These are phyloP conservation scores for Ambrosia hybrid DNA, from an alignment of 140 eudicot species.

Conservation along the genomic window DNA sequence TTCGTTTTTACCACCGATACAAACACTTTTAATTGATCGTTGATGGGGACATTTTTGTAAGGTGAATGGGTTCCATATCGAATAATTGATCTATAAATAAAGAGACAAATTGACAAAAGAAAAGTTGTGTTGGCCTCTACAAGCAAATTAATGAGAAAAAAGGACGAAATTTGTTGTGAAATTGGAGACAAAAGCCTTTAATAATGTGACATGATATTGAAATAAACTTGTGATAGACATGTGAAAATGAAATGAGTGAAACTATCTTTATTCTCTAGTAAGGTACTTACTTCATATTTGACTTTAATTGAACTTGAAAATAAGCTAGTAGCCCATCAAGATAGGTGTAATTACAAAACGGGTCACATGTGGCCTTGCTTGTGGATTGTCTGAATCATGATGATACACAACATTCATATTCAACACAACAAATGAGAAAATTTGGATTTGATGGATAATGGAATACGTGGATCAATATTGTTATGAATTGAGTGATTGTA, in stretches of 20 bases:
- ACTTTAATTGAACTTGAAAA: background rate
- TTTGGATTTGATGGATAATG: conserved; percentile 11
- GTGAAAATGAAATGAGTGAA: background rate
- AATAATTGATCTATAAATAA: conserved; percentile 12
- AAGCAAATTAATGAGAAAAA: background rate
- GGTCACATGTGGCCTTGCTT: background rate
- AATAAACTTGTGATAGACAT: conserved; percentile 4
- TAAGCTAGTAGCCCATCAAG: background rate
- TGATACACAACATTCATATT: background rate
- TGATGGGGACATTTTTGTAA: background rate
- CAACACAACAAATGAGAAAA: background rate
- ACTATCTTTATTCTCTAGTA: background rate
- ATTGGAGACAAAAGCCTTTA: conserved; percentile 18
- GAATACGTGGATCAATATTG: background rate
- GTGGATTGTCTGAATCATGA: background rate
- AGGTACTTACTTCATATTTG: background rate
- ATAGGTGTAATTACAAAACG: background rate
- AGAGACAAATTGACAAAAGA: background rate
- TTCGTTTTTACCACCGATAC: background rate
- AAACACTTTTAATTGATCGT: background rate
- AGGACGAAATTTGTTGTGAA: conserved; percentile 11
- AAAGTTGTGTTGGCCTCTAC: background rate
- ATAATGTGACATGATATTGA: conserved; percentile 8
- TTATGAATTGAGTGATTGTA: conserved; percentile 3
- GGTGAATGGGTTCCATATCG: background rate